Percentiles rank a stretch among this genome's conserved stretches.
These are phyloP conservation scores for Paraconiothyrium brasiliense DNA, from an alignment of 2,329 filamentous ascomycete species.

Conservation along the genomic window DNA sequence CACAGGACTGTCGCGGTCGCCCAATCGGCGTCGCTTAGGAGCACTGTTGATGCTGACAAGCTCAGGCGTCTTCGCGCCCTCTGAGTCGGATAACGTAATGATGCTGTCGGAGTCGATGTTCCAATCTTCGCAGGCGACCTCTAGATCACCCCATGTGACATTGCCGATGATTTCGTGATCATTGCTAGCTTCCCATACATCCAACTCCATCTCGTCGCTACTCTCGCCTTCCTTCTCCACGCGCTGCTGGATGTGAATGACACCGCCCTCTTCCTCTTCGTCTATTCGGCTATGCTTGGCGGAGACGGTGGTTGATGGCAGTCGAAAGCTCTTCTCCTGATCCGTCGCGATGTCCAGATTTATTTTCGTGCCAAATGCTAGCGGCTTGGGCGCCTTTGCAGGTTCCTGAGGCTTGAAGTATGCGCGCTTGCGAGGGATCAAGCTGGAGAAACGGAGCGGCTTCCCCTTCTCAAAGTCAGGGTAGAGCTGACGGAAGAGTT, in stretches of 20 bases:
- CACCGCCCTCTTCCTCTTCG: conserved; percentile 64
- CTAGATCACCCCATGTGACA: conserved; percentile 80
- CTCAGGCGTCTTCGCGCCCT: conserved; percentile 37
- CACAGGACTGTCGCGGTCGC: conserved; percentile 34
- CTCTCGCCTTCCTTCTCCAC: conserved; percentile 57
- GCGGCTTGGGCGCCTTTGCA: conserved; percentile 78
- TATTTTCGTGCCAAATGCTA: conserved; percentile 82
- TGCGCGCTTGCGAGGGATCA: conserved; percentile 83
- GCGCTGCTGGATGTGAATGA: conserved; percentile 57
- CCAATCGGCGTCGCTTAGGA: conserved; percentile 72
- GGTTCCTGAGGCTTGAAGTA: conserved; percentile 82
- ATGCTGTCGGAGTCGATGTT: conserved; percentile 61
- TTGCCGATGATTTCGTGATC: conserved; percentile 76
- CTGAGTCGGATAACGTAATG: conserved; percentile 40
- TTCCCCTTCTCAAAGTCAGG: conserved; percentile 81
- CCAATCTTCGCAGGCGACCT: conserved; percentile 89
- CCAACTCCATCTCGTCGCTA: conserved; percentile 56
- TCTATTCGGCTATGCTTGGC: conserved; percentile 59
- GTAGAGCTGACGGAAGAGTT: conserved; percentile 81
- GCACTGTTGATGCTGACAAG: conserved; percentile 48
- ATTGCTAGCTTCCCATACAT: conserved; percentile 61
- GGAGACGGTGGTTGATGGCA: conserved; percentile 64
- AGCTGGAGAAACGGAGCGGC: conserved; percentile 79
- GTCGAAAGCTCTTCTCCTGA: conserved; percentile 84
- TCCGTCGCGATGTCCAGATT: conserved; percentile 86